Base-by-base conservation (phyloP, 768 basidiomycete genomes). In the Candolleomyces eurysporus region DNA sequence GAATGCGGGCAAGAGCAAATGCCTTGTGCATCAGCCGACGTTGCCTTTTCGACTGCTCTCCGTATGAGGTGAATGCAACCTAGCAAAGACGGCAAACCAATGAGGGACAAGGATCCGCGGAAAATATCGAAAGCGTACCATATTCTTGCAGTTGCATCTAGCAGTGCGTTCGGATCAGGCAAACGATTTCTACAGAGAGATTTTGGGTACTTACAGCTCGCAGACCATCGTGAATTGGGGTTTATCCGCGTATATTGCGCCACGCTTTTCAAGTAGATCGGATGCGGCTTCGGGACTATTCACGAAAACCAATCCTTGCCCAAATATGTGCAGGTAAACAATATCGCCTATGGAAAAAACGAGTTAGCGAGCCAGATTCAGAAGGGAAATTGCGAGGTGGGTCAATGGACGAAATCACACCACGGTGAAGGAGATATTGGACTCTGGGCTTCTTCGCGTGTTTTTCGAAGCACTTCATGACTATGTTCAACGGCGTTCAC, bases 181-280 rank as follows among this genome's bases (percentile, higher is more conserved):
- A 32, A 42, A 43, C 31, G 17, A n/a, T 50, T 40, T 26, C 26
- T 14, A 51, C 46, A 49, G 58, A 53, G 52, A 46, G 52, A 57
- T 54, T 48, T 54, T 43, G 45, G 57, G 5, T 26, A 84, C 87
- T 68, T 66, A 90, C 82, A 91, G 76, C 56, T 92, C 89, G 22
- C 86, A 84, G 14, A 75, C 77, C 90, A 92, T 91, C 48, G 88
- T 78, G 22, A 90, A 75, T 26, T 76, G 73, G 0, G 88, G 88
- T 70, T 88, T 89, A 74, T 91, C 91, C 8, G 90, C 86, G 70
- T 91, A 92, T 31, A 90, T 85, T 9, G 81, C 75, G 7, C 89
- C 88, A 32, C 84, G 82, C 67, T 84, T 88, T 59, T 92, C 90
- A 64, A 93, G 74, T 59, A 93, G 72, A 40, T 91, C 90, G 43